phyloP scores from a whole-genome alignment of 2,329 filamentous ascomycete species.

The Colletotrichum higginsianum region DNA sequence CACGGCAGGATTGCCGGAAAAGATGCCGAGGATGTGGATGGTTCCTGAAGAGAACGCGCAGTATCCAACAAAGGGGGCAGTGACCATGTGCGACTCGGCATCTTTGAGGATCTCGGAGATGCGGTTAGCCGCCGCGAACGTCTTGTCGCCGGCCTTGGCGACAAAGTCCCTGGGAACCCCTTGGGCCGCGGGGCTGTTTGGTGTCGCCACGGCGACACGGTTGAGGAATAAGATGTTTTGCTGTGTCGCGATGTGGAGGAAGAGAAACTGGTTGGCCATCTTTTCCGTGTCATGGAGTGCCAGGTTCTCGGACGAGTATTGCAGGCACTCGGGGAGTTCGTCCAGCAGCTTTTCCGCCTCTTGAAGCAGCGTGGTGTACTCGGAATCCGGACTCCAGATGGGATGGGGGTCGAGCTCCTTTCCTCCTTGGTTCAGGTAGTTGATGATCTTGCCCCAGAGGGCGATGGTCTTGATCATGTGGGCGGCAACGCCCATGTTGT shows the following conservation, averaged over 20 bases:
- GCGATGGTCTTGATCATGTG: constrained; percentile 90
- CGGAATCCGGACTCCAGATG: constrained; percentile 87
- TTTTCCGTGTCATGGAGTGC: constrained; percentile 87
- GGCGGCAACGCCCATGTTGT: constrained; percentile 95
- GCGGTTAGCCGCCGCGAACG: constrained; percentile 86
- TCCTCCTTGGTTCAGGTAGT: constrained; percentile 91
- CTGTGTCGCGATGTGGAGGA: constrained; percentile 90
- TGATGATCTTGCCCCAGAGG: constrained; percentile 90
- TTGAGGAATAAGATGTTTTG: constrained; percentile 94
- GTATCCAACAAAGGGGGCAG: constrained; percentile 94
- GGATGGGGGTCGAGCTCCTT: constrained; percentile 82
- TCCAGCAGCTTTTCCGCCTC: constrained; percentile 80
- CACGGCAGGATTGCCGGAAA: constrained; percentile 84
- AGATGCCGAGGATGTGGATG: constrained; percentile 93
- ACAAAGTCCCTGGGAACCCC: constrained; percentile 86
- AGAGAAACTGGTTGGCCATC: constrained; percentile 91
- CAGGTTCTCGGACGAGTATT: constrained; percentile 86
- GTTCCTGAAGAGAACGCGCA: constrained; percentile 94
- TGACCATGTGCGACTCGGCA: constrained; percentile 83
- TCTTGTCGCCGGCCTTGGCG: constrained; percentile 80
- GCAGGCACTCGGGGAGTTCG: constrained; percentile 78
- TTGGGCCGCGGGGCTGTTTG: constrained; percentile 73
- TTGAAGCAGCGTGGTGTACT: constrained; percentile 78
- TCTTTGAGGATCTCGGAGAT: constrained; percentile 90
- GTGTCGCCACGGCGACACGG: constrained; percentile 84